Evolutionary conservation across 2,329 filamentous ascomycete genomes (phyloP), one percentile per base, ranked within the genome.

Genomic region (Aspergillus puulaauensis): DNA sequence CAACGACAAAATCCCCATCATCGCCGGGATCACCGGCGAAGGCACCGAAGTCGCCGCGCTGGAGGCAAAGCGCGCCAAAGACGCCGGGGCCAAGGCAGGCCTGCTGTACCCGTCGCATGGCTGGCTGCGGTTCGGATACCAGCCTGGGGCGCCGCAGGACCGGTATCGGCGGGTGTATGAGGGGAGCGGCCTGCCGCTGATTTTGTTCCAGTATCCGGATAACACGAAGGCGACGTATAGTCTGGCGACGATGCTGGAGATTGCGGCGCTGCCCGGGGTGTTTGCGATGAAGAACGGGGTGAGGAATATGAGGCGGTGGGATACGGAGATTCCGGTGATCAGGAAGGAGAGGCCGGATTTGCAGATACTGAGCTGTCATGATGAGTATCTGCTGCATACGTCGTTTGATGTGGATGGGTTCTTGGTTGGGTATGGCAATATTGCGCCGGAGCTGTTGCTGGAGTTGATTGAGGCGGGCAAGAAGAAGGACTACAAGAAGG

Each of bases 231-330:
- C 80, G 3, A 82, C 77, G 1, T 83, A 83, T 65, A 80, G 68
- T 60, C 7, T 82, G 79, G 74, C 82, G 60, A 83, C 80, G 0
- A 75, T 83, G 61, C 75, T 83, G 2, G 80, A 83, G 51, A 82
- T 83, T 53, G 73, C 80, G 2, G 81, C 80, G 7, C 79, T 75
- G 35, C 81, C 80, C 1, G 80, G 81, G 27, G 79, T 82, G 6
- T 81, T 83, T 46, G 81, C 81, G 15, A 83, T 83, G 80, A 83
- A 83, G 75, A 83, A 83, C 60, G 81, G 81, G 19, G 81, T 83
- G 9, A 77, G 81, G 53, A 82, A 83, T 67, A 83, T 83, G 81
- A 75, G 79, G n/a, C 77, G 81, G 17, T 83, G 81, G 81, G 81
- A 83, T 52, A 81, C 79, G 0, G 81, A 83, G 66, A 83, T 83